Evolutionary conservation across 2,329 filamentous ascomycete genomes (phyloP), one percentile per base, ranked within the genome.

Genomic region (Zarea fungicola): DNA sequence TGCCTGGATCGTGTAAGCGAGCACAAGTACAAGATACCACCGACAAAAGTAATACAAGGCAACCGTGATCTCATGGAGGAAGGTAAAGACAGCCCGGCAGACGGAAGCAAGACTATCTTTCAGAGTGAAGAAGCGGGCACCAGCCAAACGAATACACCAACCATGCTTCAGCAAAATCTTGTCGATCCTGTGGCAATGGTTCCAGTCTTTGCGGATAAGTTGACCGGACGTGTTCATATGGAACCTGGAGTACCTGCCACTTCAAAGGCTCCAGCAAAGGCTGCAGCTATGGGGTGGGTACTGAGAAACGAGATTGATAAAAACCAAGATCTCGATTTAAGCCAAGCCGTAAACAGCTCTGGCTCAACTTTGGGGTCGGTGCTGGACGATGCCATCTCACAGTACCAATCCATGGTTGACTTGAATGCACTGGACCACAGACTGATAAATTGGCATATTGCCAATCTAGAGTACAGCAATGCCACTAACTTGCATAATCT

Each of bases 381-480:
- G 3, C 87, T 97, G 72, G 89, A 99, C 60, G 84, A 90, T 55
- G 89, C 90, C n/a, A 84, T 99, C 52, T 78, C 78, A 16, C 91
- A 97, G 64, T 99, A 96, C 63, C 85, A 87, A 60, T 75, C 79
- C 26, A 78, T 99, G 42, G 77, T 97, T 23, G 85, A 95, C 51
- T 71, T 99, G 45, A 88, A 83, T 13, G 80, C 91, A 1, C 87
- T 89, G 62, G 93, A 99, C 60, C 84, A 95, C 66, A 82, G 93
- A 39, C 74, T 99, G 14, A 78, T 97, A 60, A 99, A 96, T 62
- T 99, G 93, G 93, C 95, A 99, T 66, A 87, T 96, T 65, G 95
- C 95, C 55, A 99, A 99, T 62, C 77, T 99, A 13, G 93, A 99
- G 66, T 99, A 99, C 63, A 95, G 92, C 54, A 99, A 97, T 65